Base-by-base conservation (phyloP, 192 early-diverging fungal genomes). In the Piromyces finnis region DNA sequence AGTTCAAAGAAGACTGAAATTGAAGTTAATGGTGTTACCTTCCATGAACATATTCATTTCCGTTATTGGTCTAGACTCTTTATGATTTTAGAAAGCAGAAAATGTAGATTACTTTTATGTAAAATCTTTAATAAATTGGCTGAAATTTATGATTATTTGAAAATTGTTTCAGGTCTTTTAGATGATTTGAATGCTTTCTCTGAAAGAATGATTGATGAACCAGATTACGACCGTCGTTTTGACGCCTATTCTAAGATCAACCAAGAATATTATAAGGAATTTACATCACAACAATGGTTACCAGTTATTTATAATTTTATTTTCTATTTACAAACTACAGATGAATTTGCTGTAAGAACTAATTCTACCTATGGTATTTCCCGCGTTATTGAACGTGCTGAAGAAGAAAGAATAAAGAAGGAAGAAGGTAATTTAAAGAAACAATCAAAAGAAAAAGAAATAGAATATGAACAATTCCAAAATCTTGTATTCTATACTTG, bases 281-380 rank as follows among this genome's bases (percentile, higher is more conserved):
- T 97, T n/a, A 87, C 88, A 59, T 82, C 88, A 26, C 82, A 84
- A 14, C 92, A 96, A 77, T 98, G 97, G 96, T 83, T 94, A 0
- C 97, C 98, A 27, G 78, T 99, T 17, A 86, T 99, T 6, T 90
- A 96, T 84, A 97, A 97, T 82, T 89, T 97, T 77, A 78, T 95
- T 29, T 94, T 89, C 83, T 93, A 87, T 81, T 88, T 96, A 68
- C 93, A 93, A 77, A 95, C 97, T 80, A 82, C 84, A 13, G 93
- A 94, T 77, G 97, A 99, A 84, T 91, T 94, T 84, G 92, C 95
- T 0, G 92, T 96, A 39, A 90, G 97, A 78, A 91, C 92, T 78
- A 94, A 91, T 82, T 90, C 97, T 2, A 85, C 93, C 0, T 90
- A 90, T 84, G 92, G 90, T 7, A 78, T 99, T n/a, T 83, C 82